phyloP scores from a whole-genome alignment of 805 yeast genomes.

The Ogataea corticis region DNA sequence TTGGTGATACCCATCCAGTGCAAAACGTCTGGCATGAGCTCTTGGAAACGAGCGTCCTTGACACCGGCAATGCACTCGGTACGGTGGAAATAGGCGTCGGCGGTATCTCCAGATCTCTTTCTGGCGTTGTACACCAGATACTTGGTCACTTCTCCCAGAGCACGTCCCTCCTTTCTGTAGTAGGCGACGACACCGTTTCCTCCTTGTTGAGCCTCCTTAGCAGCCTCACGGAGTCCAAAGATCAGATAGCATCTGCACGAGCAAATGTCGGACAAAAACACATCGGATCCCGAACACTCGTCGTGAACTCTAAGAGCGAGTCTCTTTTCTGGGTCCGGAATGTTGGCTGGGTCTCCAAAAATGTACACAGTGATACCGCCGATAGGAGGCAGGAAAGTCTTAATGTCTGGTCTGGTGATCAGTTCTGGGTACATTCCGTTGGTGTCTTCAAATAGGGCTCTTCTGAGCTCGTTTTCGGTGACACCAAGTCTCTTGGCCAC shows the following conservation, averaged over 20 bases:
- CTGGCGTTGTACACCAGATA: slow-evolving; percentile 70
- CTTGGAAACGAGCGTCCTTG: slow-evolving; percentile 71
- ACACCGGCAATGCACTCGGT: slow-evolving; percentile 76
- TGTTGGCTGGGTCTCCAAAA: slow-evolving; percentile 58
- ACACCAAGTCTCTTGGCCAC: slow-evolving; percentile 64
- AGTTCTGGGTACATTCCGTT: slow-evolving; percentile 73
- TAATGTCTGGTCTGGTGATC: slow-evolving; percentile 66
- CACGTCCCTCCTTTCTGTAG: slow-evolving; percentile 70
- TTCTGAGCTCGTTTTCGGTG: slow-evolving; percentile 54
- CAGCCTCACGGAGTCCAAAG: slow-evolving; percentile 68
- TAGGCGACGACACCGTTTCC: slow-evolving; percentile 66
- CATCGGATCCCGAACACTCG: slow-evolving; percentile 72
- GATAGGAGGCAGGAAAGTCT: slow-evolving; percentile 66
- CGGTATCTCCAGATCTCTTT: slow-evolving; percentile 67
- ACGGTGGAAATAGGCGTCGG: slow-evolving; percentile 66
- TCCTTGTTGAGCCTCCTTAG: slow-evolving; percentile 65
- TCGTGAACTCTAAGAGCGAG: slow-evolving; percentile 65
- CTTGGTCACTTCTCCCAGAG: slow-evolving; percentile 70
- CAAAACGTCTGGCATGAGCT: slow-evolving; percentile 67
- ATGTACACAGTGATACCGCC: slow-evolving; percentile 69
- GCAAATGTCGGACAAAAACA: slow-evolving; percentile 67
- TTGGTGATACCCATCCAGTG: slow-evolving; percentile 66
- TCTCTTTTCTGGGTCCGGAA: slow-evolving; percentile 51
- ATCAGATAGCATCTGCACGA: slow-evolving; percentile 69
- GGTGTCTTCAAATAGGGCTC: slow-evolving; percentile 65